Evolutionary conservation across 2,329 filamentous ascomycete genomes (phyloP).

Genomic region (Sarocladium oryzae): DNA sequence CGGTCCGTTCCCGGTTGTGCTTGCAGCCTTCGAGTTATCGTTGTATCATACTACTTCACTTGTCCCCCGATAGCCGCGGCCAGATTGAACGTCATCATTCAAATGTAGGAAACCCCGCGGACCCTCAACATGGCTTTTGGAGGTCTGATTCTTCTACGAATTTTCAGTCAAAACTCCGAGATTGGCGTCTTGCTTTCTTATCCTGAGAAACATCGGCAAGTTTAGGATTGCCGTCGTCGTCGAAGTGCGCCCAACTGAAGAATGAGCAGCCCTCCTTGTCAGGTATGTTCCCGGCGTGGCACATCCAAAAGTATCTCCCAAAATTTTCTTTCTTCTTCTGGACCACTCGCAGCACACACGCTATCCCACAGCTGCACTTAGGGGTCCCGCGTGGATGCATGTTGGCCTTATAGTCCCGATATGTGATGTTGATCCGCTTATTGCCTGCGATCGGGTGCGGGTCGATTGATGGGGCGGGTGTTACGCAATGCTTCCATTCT

Average conservation of each 20-base stretch:
- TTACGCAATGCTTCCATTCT: slow-evolving; percentile 87
- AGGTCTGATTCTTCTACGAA: neutral
- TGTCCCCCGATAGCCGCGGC: too few relatives aligned
- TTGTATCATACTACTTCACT: too few relatives aligned
- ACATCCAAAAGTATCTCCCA: slow-evolving; percentile 92
- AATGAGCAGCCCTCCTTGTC: slow-evolving; percentile 65
- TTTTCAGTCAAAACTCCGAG: too few relatives aligned
- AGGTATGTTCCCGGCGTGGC: slow-evolving; percentile 67
- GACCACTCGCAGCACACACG: slow-evolving; percentile 66
- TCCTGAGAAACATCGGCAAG: neutral
- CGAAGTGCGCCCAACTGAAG: slow-evolving; percentile 82
- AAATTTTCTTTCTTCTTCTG: slow-evolving; percentile 70
- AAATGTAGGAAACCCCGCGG: too few relatives aligned
- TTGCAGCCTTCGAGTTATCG: neutral
- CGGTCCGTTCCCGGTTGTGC: neutral
- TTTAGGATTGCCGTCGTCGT: slow-evolving; percentile 73
- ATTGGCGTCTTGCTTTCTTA: neutral
- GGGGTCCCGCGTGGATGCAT: slow-evolving; percentile 76
- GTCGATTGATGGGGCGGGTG: slow-evolving; percentile 67
- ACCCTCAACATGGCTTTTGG: too few relatives aligned
- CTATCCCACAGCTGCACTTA: slow-evolving; percentile 66
- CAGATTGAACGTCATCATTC: too few relatives aligned
- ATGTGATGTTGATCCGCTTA: slow-evolving; percentile 87
- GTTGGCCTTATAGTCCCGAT: slow-evolving; percentile 73
- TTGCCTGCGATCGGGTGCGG: slow-evolving; percentile 78